A percentile compares a stretch with the other conserved stretches of the same genome.
Evolutionary conservation across 1,139 yeast genomes (phyloP).

Genomic region (Sugiyamaella sp.): DNA sequence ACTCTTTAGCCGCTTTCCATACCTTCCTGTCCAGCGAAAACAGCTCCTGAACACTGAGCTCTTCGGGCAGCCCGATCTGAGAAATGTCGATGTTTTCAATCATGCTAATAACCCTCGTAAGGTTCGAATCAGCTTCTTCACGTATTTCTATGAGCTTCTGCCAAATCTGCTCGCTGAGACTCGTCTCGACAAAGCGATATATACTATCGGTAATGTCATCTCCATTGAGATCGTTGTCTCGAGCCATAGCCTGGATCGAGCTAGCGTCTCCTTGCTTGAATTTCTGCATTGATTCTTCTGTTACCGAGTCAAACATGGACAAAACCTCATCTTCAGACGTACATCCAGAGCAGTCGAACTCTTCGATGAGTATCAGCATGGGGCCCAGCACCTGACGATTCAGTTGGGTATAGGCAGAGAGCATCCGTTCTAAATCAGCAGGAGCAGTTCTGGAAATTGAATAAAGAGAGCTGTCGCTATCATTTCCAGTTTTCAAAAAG

Average conservation of each 20-base stretch:
- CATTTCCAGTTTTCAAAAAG: neutral
- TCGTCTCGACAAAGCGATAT: slow-evolving; percentile 70
- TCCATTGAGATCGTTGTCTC: slow-evolving; percentile 47
- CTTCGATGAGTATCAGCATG: slow-evolving; percentile 43
- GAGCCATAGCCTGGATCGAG: slow-evolving; percentile 38
- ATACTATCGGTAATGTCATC: slow-evolving; percentile 57
- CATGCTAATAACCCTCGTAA: slow-evolving; percentile 46
- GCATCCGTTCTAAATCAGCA: slow-evolving; percentile 30
- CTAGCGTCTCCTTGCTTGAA: slow-evolving; percentile 45
- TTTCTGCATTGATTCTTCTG: slow-evolving; percentile 47
- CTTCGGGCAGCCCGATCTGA: slow-evolving; percentile 66
- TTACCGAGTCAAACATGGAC: slow-evolving; percentile 42
- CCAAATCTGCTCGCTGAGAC: slow-evolving; percentile 55
- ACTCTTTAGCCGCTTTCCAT: slow-evolving; percentile 55
- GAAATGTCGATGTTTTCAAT: slow-evolving; percentile 64
- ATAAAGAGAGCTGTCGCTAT: neutral
- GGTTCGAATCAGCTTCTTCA: slow-evolving; percentile 43
- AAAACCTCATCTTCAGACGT: slow-evolving; percentile 43
- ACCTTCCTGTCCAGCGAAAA: slow-evolving; percentile 51
- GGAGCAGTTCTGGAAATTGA: slow-evolving; percentile 7
- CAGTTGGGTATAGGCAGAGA: slow-evolving; percentile 37
- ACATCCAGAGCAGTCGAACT: slow-evolving; percentile 42
- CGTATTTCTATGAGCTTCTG: slow-evolving; percentile 33
- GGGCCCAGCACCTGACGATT: slow-evolving; percentile 38
- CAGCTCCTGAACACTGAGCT: slow-evolving; percentile 42